These are phyloP conservation scores for Piloderma croceum DNA, from an alignment of 768 basidiomycete species.

Conservation along the genomic window DNA sequence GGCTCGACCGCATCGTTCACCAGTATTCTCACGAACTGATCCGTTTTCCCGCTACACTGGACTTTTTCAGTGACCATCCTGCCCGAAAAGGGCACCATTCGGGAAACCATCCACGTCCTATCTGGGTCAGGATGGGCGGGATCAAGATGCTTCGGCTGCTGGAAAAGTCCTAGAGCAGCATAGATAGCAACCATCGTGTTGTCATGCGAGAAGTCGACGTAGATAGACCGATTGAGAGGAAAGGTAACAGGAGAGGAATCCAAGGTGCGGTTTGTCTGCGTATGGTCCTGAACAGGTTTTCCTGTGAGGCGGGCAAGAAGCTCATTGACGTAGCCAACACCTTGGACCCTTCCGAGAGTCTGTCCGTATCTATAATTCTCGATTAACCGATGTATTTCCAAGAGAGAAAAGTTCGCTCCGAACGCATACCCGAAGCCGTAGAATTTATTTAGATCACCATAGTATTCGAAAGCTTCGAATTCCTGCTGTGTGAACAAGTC, in stretches of 20 bases:
- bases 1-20: conserved; percentile 72
- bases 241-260: conserved; percentile 60
- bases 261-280: conserved; percentile 73
- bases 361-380: conserved; percentile 52
- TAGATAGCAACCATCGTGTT: conserved; percentile 81
- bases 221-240: conserved; percentile 59
- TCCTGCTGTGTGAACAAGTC: conserved; percentile 59
- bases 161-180: conserved; percentile 49
- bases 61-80: conserved; percentile 73
- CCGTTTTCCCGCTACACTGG: conserved; percentile 32
- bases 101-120: conserved; percentile 49
- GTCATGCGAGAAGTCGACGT: conserved; percentile 83
- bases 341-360: conserved; percentile 66
- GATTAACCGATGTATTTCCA: not conserved
- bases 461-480: conserved; percentile 64
- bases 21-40: conserved; percentile 63
- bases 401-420: not conserved
- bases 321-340: conserved; percentile 86
- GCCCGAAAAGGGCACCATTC: conserved; percentile 69
- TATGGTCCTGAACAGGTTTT: conserved; percentile 56
- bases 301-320: conserved; percentile 76
- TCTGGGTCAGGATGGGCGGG: conserved; percentile 7
- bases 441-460: conserved; percentile 70
- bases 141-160: conserved; percentile 27
- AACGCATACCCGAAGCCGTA: conserved; percentile 63